phyloP scores from a whole-genome alignment of 169 alveolate species.

The Plasmodium vinckei region DNA sequence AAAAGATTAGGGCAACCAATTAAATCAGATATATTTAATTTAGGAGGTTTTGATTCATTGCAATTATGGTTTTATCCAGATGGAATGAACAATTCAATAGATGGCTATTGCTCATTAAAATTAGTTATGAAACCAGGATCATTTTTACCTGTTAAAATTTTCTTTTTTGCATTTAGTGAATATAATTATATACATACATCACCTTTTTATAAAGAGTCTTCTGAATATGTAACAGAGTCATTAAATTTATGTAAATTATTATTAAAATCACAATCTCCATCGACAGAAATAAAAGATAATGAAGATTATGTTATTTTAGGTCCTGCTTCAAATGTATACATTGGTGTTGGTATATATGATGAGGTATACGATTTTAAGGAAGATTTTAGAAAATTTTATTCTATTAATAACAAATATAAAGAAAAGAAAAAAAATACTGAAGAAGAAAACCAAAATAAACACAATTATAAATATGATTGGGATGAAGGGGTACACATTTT shows the following conservation, averaged over 20 bases:
- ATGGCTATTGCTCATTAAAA: conserved; percentile 87
- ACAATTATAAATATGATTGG: conserved; percentile 86
- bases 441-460: conserved; percentile 18
- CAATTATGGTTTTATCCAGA: conserved; percentile 91
- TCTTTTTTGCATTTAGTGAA: conserved; percentile 85
- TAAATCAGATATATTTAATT: conserved; percentile 85
- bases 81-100: conserved; percentile 84
- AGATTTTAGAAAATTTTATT: conserved; percentile 68
- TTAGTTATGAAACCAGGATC: conserved; percentile 89
- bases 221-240: conserved; percentile 84
- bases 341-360: conserved; percentile 89
- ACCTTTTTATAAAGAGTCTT: conserved; percentile 86
- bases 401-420: conserved; percentile 75
- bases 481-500: conserved; percentile 89
- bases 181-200: conserved; percentile 81
- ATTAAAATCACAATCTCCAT: conserved; percentile 67
- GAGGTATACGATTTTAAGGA: conserved; percentile 73
- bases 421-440: conserved; percentile 11
- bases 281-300: conserved; percentile 77
- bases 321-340: conserved; percentile 89
- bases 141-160: conserved; percentile 85
- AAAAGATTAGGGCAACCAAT: conserved; percentile 88
- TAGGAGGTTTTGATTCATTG: conserved; percentile 91
- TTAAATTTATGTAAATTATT: conserved; percentile 77
- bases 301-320: conserved; percentile 88